A percentile compares a stretch with the other conserved stretches of the same genome.
Evolutionary conservation across 495 filamentous ascomycete genomes (phyloP).

Genomic region (Glarea lozoyensis): DNA sequence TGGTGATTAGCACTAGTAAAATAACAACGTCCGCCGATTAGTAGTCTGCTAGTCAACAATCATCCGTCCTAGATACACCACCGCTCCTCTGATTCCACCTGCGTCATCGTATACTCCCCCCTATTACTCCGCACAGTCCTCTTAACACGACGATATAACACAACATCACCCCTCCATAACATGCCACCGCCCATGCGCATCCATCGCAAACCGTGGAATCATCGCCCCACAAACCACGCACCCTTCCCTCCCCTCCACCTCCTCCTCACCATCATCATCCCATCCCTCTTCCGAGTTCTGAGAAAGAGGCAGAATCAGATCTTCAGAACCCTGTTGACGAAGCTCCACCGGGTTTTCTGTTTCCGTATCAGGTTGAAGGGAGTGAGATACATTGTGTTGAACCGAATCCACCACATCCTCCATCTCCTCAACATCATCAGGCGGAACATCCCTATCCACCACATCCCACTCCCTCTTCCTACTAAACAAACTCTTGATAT

Average conservation of each 20-base stretch:
- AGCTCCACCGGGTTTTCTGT: background rate
- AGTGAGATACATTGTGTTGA: background rate
- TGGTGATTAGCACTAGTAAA: too few species aligned
- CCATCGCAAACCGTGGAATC: slow-evolving; percentile 64
- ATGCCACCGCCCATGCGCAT: slow-evolving; percentile 69
- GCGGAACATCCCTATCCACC: slow-evolving; percentile 32
- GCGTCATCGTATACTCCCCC: too few species aligned
- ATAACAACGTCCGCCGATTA: too few species aligned
- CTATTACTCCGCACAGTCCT: too few species aligned
- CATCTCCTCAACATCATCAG: slow-evolving; percentile 9
- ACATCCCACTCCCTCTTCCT: slow-evolving; percentile 58
- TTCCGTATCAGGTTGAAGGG: background rate
- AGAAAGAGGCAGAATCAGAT: slow-evolving; percentile 11
- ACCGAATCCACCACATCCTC: background rate
- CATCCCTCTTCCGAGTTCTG: slow-evolving; percentile 23
- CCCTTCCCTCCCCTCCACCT: slow-evolving; percentile 15
- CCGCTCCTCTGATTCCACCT: background rate
- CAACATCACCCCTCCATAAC: slow-evolving; percentile 6
- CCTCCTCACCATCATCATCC: slow-evolving; percentile 25
- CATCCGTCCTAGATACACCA: too few species aligned
- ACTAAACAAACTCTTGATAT: slow-evolving; percentile 64
- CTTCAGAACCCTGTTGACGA: slow-evolving; percentile 20
- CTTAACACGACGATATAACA: background rate
- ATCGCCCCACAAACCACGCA: slow-evolving; percentile 53
- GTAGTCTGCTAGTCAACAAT: too few species aligned